Base-by-base conservation (phyloP, 2,329 filamentous ascomycete species). In the Fusarium nodosum region DNA sequence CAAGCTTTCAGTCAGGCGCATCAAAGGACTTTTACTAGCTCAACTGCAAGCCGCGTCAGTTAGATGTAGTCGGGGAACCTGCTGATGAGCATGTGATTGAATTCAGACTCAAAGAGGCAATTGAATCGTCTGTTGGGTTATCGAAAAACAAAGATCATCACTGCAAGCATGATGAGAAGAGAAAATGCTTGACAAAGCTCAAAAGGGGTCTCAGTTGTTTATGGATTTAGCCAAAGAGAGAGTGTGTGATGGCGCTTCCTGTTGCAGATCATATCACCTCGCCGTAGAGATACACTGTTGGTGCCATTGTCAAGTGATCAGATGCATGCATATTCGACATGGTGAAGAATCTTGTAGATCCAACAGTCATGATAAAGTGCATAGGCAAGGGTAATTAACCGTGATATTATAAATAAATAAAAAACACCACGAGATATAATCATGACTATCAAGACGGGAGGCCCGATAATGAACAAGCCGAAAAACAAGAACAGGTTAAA, bases 371-470 rank as follows among this genome's bases (percentile, higher is more conserved):
- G n/a, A 7, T 5, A 28, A 20, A 15, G 7, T 34, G 15, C 7
- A 34, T 11, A 33, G 15, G 26, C 24, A 51, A 39, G 33, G 46
- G 34, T 53, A 58, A 59, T 64, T 54, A 66, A 41, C 56, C 65
- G 42, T 44, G 28, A 44, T 18, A 58, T 34, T 26, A 46, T 55
- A 42, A 42, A 52, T 55, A 39, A 38, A 56, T 54, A 38, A 51
- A n/a, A 56, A 70, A 70, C 47, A 69, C 57, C 57, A 62, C 60
- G 53, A 59, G 66, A 69, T 62, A 15, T 26, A 62, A 62, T 56
- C 58, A 44, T 64, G 44, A 64, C 22, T 16, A 39, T n/a, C 4
- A 20, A 38, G 28, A 41, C 36, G 51, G 59, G 50, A 64, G 50
- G 38, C 28, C 60, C 60, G 51, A 41, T 50, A 26, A 31, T 57